Evolutionary conservation across 257 asterid genomes (phyloP), one percentile per base, ranked within the genome.

Genomic region (Dorcoceras hygrometricum): DNA sequence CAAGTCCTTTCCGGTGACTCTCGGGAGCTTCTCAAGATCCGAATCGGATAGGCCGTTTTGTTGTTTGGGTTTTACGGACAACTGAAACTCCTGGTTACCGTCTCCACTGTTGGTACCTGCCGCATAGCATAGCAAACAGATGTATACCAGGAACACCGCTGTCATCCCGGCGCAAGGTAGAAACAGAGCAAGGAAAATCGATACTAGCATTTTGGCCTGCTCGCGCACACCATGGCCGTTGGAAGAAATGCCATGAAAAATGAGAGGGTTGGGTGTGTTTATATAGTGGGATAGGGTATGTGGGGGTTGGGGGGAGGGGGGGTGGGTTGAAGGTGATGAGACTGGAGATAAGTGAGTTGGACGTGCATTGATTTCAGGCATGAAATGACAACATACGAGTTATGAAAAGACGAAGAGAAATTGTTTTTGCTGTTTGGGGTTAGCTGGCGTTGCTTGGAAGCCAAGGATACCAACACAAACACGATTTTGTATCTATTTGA

Each of bases 91-190:
- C 68, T 14, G 60, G 29, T 19, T 46, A 16, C 20, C 53, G 8
- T 16, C 5, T 16, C 8, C 53, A 27, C 11, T 9, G 68, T 8
- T 20, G 3, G 24, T 6, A 12, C 72, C 71, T 2, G 90, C 89
- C 3, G 98, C 86, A 70, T 87, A 85, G 86, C 96, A 91, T 0
- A 89, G 76, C 66, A 91, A 11, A 39, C 92, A 91, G 50, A 87
- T 68, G 83, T 91, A 91, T 1, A 91, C 91, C n/a, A 91, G n/a
- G 64, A 91, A 85, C 5, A 91, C 88, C 0, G 81, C 95, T 75
- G 85, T 74, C 98, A 91, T 89, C 20, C 96, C 98, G 0, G 83
- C 90, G 74, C 96, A 91, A 0, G 98, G 98, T 1, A 89, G 84
- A 57, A 91, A 89, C 62, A 91, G 82, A 6, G 96, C 95, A 3